Evolutionary conservation across 2,329 filamentous ascomycete species (phyloP), one percentile per base, ranked within the genome.

Genomic region (Sclerotinia nivalis): DNA sequence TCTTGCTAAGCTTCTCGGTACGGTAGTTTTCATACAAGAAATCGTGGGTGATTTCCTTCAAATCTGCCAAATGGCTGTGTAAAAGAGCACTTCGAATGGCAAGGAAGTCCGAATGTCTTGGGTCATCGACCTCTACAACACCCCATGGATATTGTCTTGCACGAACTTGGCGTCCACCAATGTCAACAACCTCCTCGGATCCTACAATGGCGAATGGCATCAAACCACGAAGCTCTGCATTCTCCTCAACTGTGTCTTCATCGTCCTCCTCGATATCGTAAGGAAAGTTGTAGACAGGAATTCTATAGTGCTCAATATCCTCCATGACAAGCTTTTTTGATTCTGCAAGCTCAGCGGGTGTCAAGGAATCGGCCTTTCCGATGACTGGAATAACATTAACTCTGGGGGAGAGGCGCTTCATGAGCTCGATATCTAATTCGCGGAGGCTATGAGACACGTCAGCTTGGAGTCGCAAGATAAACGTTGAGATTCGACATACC

Each of bases 301-400:
- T 99, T 80, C 96, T 92, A 86, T 99, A 99, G 84, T 99, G 96
- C 84, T 99, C 96, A 77, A 99, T 99, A 81, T 99, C 96, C 86
- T 99, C 96, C 96, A 99, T 99, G 79, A 99, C 94, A 72, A 99
- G 88, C 87, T 98, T 99, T 89, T 99, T 99, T 76, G 95, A 98
- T 84, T 99, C 96, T 75, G 96, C 96, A 74, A 99, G 87, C 85
- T 99, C 96, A 75, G 93, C 91, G 52, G 96, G 96, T 69, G 96
- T 99, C 73, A 99, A 90, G 31, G 96, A 97, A 82, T 99, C 96
- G 80, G 96, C 96, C 82, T 97, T 97, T 80, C 96, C 96, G 81
- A 99, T 97, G 77, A 99, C 96, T 73, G 96, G 96, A 75, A 99
- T 99, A 76, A 99, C 96, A 82, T 99, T 99, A 83, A 97, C 95